Percentiles rank a stretch among this genome's conserved stretches.
Evolutionary conservation across 1,284 basidiomycete genomes (phyloP).

Genomic region (Pseudozyma flocculosa): DNA sequence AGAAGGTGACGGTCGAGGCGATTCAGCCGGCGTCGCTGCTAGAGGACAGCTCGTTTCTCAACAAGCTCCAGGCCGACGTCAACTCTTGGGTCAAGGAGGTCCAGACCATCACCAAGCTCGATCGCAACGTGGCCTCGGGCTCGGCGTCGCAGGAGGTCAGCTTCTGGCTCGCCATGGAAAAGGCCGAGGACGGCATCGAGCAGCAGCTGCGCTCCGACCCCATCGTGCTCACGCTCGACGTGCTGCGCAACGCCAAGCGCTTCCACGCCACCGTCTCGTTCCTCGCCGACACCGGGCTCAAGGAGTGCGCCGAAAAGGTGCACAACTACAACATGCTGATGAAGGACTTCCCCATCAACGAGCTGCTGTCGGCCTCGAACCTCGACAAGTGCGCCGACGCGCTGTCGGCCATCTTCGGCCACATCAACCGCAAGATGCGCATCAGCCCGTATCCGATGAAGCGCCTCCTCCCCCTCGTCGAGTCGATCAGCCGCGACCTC

Average conservation of each 20-base stretch:
- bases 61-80: constrained; percentile 88
- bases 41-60: constrained; percentile 87
- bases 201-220: constrained; percentile 86
- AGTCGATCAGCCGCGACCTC: constrained; percentile 96
- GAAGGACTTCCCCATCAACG: constrained; percentile 98
- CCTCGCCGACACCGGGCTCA: constrained; percentile 93
- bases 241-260: constrained; percentile 89
- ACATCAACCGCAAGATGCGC: constrained; percentile 90
- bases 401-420: constrained; percentile 80
- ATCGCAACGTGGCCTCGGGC: constrained; percentile 85
- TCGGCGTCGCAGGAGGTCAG: constrained; percentile 98
- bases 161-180: constrained; percentile 94
- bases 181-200: constrained; percentile 89
- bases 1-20: constrained; percentile 73
- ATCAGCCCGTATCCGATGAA: constrained; percentile 83
- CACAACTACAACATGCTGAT: constrained; percentile 84
- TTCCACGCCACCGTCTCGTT: constrained; percentile 98
- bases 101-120: constrained; percentile 89
- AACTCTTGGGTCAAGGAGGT: constrained; percentile 99
- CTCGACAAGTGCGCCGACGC: constrained; percentile 91
- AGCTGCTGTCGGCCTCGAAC: constrained; percentile 91
- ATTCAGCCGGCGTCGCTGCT: constrained; percentile 71
- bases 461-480: constrained; percentile 89
- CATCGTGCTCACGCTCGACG: constrained; percentile 88
- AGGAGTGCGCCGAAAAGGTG: constrained; percentile 62